phyloP scores from a whole-genome alignment of 768 basidiomycete species.

The Hypholoma sublateritium region DNA sequence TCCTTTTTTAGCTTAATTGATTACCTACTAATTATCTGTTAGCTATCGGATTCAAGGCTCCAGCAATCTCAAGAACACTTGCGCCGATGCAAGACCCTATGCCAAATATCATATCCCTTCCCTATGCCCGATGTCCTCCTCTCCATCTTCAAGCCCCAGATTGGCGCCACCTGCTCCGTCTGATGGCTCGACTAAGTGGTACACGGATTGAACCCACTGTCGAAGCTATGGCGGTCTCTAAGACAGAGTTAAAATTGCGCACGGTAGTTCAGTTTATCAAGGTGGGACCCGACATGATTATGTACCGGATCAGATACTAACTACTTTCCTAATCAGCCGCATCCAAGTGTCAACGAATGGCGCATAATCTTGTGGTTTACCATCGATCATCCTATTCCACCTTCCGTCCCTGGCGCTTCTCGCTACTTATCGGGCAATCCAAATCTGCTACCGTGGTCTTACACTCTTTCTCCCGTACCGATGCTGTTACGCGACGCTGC shows the following conservation, averaged over 20 bases:
- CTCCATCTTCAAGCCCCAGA: conserved; percentile 72
- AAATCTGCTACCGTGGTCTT: conserved; percentile 71
- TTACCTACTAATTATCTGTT: conserved; percentile 6
- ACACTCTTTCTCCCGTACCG: conserved; percentile 58
- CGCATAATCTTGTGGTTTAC: conserved; percentile 76
- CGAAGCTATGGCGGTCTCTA: conserved; percentile 60
- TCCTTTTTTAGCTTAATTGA: not conserved
- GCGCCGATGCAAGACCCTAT: conserved; percentile 51
- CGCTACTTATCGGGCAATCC: conserved; percentile 61
- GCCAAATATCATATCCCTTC: conserved; percentile 74
- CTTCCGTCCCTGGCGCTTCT: conserved; percentile 38
- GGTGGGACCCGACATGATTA: conserved; percentile 37
- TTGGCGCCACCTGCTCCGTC: conserved; percentile 72
- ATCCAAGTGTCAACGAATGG: conserved; percentile 63
- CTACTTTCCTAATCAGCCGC: conserved; percentile 40
- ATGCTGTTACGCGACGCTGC: conserved; percentile 61
- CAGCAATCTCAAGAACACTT: conserved; percentile 49
- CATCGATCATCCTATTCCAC: conserved; percentile 65
- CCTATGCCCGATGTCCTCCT: conserved; percentile 64
- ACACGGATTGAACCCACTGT: conserved; percentile 71
- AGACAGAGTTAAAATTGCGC: conserved; percentile 59
- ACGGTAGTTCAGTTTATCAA: conserved; percentile 80
- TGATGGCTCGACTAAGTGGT: conserved; percentile 72
- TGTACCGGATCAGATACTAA: not conserved
- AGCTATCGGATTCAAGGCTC: conserved; percentile 72